Evolutionary conservation across 1,284 basidiomycete genomes (phyloP), one percentile per base, ranked within the genome.

Genomic region (Sanghuangporus baumii): DNA sequence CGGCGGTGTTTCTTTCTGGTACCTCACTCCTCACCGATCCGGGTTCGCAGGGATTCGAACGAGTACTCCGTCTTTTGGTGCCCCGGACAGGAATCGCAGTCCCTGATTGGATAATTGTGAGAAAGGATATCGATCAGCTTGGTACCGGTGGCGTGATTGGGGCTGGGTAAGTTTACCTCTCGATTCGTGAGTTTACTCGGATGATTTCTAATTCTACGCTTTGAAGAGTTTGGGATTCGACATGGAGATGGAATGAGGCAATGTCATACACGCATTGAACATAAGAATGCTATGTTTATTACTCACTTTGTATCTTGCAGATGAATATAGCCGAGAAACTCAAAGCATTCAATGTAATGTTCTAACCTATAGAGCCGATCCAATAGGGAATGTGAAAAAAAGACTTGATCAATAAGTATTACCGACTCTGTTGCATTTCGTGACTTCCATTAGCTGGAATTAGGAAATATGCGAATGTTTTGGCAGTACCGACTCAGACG

Each of bases 101-200:
- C 1, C 90, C 92, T 1, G 89, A 92, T 69, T 94, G 91, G 89
- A 70, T 90, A 1, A 77, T 93, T 16, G 75, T 86, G 1, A 81
- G 82, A 7, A 71, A 74, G 2, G 71, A 74, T 8, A 77, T 82
- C 11, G 86, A 87, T 67, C 72, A 68, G 57, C 74, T 81, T 18
- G 90, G 87, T 9, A 84, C 87, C 12, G 89, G 82, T 11, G 92
- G 88, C 0, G 75, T 93, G n/a, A 71, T 82, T 14, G 91, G 84
- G 23, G 88, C 87, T 66, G 89, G 89, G 89, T 88, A 72, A 40
- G 37, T 57, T 65, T 43, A 4, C 31, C 26, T 23, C 23, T 51
- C 14, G 4, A 23, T 36, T 26, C 16, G 1, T 18, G 20, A n/a
- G 18, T 26, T 31, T 51, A 12, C 9, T 59, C 47, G 41, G 40